Base-by-base conservation (phyloP, 768 basidiomycete species). In the Rhodosporidiobolus sp. region DNA sequence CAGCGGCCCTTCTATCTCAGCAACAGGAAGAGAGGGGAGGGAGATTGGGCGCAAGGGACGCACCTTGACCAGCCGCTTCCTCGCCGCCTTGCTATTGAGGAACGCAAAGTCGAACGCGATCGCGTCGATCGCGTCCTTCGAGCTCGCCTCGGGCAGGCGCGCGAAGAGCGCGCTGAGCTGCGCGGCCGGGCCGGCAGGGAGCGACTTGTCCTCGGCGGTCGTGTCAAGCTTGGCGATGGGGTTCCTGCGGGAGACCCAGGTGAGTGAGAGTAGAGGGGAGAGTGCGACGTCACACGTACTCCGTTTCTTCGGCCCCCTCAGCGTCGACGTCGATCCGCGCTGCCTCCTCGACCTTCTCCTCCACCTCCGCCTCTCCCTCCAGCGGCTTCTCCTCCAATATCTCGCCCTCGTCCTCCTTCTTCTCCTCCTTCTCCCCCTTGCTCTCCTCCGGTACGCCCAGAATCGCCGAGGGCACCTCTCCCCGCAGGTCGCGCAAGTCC, bases 31-130 rank as follows among this genome's bases (percentile, higher is more conserved):
- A 35, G 38, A 54, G 4, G 12, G 14, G 38, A 4, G 5, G 22
- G 22, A 16, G 43, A 30, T 22, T 22, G n/a, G n/a, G n/a, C n/a
- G n/a, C n/a, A n/a, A n/a, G n/a, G n/a, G n/a, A 48, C 72, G 38
- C 73, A 94, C 94, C 86, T 88, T 94, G 75, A 92, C 85, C 52
- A 97, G 85, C 67, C 96, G 83, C 80, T 95, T 98, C 77, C 96
- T 85, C 20, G 94, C 92, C 30, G 95, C 93, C 80, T 98, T 98
- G 54, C 93, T 94, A 79, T 98, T 99, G 68, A 99, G 84, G 78
- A 94, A 92, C 0, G 93, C 92, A 80, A 99, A 99, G 73, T 99
- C 95, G 50, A 97, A 87, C 0, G 94, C 94, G 38, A 90, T 89
- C 81, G 95, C 92, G 79, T 99, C 96, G 68, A 98, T 90, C 70